Base-by-base conservation (phyloP, 176 grass and related monocot genomes). In the Oropetium thomaeum region DNA sequence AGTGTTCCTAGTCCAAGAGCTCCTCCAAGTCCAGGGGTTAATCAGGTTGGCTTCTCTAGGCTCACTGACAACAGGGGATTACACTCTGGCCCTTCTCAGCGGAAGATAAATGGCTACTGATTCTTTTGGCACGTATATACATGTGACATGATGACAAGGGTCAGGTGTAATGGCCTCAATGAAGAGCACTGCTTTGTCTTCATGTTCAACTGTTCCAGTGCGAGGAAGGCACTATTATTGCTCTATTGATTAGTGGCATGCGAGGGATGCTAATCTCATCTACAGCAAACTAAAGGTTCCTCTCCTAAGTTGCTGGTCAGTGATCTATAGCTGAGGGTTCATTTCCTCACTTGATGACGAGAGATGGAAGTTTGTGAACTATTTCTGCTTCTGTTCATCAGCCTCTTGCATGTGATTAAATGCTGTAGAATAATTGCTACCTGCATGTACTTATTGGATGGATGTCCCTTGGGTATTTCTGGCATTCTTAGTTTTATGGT, bases 81-180 rank as follows among this genome's bases (percentile, higher is more conserved):
- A 23, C 85, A 82, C 62, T 48, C 91, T 8, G 19, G 85, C 6
- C 53, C 91, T 41, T 76, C 81, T 0, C 88, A 98, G 47, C 84
- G 89, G 70, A 90, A 88, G 81, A 98, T 98, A 69, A 98, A 98
- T 5, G 95, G 95, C 7, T 98, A 98, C 58, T 98, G 82, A 98
- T 87, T 19, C 19, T 14, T 37, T 75, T 73, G 11, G 38, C 74
- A 59, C 49, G 34, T 65, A 60, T 32, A 65, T 42, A 51, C 53
- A 65, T 78, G 77, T 52, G 67, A 76, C 60, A 31, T 74, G 62
- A 59, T 79, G 47, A 26, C 63, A 78, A 30, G 3, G 43, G 49
- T 70, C 67, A 58, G 66, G 67, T 79, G 48, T 66, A 57, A 70
- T 78, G 58, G 69, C 79, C 47, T 89, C 20, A n/a, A 49, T 44